phyloP scores from a whole-genome alignment of 83 land plant genomes.

The Thuja plicata region DNA sequence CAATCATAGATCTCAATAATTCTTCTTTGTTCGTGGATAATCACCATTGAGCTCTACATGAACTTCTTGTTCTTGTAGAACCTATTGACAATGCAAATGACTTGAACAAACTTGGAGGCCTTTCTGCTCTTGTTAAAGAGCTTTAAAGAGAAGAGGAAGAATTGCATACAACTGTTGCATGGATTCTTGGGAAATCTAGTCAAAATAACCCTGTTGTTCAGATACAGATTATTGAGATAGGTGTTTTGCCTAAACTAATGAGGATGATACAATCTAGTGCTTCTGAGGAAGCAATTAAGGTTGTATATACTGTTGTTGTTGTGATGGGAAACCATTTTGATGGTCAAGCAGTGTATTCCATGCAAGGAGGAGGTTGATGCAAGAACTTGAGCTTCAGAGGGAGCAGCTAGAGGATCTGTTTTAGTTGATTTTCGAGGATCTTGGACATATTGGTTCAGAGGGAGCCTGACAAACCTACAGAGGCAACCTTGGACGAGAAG shows the following conservation, averaged over 20 bases:
- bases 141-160: slow-evolving; percentile 69
- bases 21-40: slow-evolving; percentile 64
- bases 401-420: no score
- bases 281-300: slow-evolving; percentile 84
- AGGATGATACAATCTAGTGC: slow-evolving; percentile 65
- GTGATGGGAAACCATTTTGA: slow-evolving; percentile 69
- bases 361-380: slow-evolving; percentile 57
- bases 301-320: slow-evolving; percentile 88
- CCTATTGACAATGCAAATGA: slow-evolving; percentile 94
- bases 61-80: slow-evolving; percentile 88
- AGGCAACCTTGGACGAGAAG: no score
- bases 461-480: no score
- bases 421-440: no score
- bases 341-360: slow-evolving; percentile 71
- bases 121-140: slow-evolving; percentile 53
- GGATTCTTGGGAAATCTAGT: slow-evolving; percentile 93
- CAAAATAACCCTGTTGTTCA: slow-evolving; percentile 92
- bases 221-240: slow-evolving; percentile 73
- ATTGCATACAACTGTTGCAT: slow-evolving; percentile 76
- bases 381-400: no score
- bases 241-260: slow-evolving; percentile 69
- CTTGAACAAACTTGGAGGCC: slow-evolving; percentile 90
- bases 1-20: slow-evolving; percentile 78
- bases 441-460: no score
- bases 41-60: slow-evolving; percentile 77